Evolutionary conservation across 192 early-diverging fungal genomes (phyloP).

Genomic region (Mortierella antarctica): DNA sequence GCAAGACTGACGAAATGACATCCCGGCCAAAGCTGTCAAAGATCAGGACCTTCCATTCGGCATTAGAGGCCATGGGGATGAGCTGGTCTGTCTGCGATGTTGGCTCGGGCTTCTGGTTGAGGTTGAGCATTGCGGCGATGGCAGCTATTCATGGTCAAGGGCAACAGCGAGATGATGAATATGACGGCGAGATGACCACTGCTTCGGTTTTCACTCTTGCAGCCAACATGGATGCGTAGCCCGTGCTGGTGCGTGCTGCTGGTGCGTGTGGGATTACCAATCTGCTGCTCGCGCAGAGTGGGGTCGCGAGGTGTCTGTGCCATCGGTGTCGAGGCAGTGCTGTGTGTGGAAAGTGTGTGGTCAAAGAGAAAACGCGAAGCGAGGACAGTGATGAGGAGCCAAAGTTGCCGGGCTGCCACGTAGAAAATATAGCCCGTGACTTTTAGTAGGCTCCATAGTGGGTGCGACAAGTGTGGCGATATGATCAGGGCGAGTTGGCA

Average conservation of each 20-base stretch:
- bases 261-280: conserved; percentile 54
- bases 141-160: conserved; percentile 66
- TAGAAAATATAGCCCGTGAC: too few relatives aligned
- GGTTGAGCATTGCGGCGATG: conserved; percentile 85
- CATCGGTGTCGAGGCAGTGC: conserved; percentile 8
- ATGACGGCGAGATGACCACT: background rate
- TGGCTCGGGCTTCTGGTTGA: conserved; percentile 72
- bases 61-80: conserved; percentile 56
- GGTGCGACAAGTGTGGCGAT: too few relatives aligned
- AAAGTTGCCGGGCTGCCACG: too few relatives aligned
- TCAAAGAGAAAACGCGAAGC: too few relatives aligned
- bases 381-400: too few relatives aligned
- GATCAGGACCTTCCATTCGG: conserved; percentile 97
- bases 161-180: conserved; percentile 7
- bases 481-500: too few relatives aligned
- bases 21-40: conserved; percentile 95
- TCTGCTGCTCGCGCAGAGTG: conserved; percentile 70
- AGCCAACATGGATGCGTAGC: background rate
- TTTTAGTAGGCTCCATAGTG: too few relatives aligned
- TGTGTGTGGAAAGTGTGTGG: too few relatives aligned
- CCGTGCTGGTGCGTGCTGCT: background rate
- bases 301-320: conserved; percentile 48
- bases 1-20: conserved; percentile 96
- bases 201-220: background rate
- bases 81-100: conserved; percentile 51